phyloP scores from a whole-genome alignment of 371 early-diverging fungal species.

The Actinomortierella ambigua region DNA sequence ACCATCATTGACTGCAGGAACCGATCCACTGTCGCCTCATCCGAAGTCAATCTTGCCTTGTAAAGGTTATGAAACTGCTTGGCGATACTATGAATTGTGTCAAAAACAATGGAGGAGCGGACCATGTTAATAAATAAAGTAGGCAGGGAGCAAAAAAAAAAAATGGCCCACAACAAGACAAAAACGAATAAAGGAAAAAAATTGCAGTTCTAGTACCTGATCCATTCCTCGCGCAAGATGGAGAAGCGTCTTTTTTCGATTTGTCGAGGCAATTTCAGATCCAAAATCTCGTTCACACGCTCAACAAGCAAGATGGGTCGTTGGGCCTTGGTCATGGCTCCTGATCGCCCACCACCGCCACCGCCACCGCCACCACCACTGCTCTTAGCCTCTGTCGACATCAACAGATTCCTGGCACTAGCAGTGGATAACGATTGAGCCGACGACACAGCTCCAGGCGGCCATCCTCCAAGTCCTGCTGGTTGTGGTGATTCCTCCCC shows the following conservation, averaged over 20 bases:
- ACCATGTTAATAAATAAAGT: not conserved
- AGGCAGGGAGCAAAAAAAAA: not conserved
- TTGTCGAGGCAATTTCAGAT: constrained; percentile 25
- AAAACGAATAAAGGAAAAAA: not conserved
- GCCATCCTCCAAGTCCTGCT: not conserved
- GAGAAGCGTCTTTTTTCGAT: constrained; percentile 30
- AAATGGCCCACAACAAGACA: not conserved
- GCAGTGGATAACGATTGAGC: too few species aligned
- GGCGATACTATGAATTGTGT: constrained; percentile 17
- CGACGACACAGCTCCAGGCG: too few species aligned
- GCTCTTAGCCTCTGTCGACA: too few species aligned
- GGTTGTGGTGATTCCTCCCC: constrained; percentile 40
- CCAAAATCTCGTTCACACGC: constrained; percentile 34
- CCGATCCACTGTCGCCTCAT: constrained; percentile 24
- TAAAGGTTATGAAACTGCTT: constrained; percentile 40
- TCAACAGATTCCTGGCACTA: too few species aligned
- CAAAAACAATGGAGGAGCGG: not conserved
- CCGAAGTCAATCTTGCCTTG: constrained; percentile 33
- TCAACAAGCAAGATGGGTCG: constrained; percentile 11
- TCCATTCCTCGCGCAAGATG: constrained; percentile 39
- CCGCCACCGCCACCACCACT: too few species aligned
- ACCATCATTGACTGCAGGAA: constrained; percentile 35
- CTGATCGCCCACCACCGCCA: too few species aligned
- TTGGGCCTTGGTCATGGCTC: too few species aligned
- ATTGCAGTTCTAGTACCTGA: constrained; percentile 12